phyloP scores from a whole-genome alignment of 164 flowering plant species.

The Macadamia integrifolia region DNA sequence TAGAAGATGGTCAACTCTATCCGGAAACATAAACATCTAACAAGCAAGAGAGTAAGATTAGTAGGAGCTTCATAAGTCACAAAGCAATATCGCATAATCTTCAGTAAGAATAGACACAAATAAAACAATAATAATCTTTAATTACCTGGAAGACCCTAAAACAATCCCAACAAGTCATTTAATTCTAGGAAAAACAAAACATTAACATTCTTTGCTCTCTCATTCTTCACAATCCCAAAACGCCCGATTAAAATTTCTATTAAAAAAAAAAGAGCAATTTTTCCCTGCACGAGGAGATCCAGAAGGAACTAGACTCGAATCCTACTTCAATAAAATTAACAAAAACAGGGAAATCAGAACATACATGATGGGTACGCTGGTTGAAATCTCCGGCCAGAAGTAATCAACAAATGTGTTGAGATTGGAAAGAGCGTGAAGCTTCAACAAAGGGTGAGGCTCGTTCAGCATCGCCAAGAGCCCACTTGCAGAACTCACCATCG shows the following conservation, averaged over 20 bases:
- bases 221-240: too few relatives aligned
- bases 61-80: too few relatives aligned
- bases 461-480: constrained; percentile 89
- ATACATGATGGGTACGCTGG: constrained; percentile 77
- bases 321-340: neutral
- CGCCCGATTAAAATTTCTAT: neutral
- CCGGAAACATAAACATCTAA: too few relatives aligned
- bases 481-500: constrained; percentile 81
- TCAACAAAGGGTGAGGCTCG: constrained; percentile 62
- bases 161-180: too few relatives aligned
- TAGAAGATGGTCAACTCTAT: too few relatives aligned
- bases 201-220: too few relatives aligned
- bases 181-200: too few relatives aligned
- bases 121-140: too few relatives aligned
- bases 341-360: neutral
- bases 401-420: constrained; percentile 65
- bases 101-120: too few relatives aligned
- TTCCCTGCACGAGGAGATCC: neutral
- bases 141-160: too few relatives aligned
- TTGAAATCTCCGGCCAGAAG: constrained; percentile 96
- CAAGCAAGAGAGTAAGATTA: too few relatives aligned
- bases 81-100: too few relatives aligned
- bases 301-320: neutral
- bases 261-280: neutral
- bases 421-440: constrained; percentile 81